A percentile compares a stretch with the other conserved stretches of the same genome.
phyloP scores from a whole-genome alignment of 75 land plant genomes.

The Gnetum montanum region DNA sequence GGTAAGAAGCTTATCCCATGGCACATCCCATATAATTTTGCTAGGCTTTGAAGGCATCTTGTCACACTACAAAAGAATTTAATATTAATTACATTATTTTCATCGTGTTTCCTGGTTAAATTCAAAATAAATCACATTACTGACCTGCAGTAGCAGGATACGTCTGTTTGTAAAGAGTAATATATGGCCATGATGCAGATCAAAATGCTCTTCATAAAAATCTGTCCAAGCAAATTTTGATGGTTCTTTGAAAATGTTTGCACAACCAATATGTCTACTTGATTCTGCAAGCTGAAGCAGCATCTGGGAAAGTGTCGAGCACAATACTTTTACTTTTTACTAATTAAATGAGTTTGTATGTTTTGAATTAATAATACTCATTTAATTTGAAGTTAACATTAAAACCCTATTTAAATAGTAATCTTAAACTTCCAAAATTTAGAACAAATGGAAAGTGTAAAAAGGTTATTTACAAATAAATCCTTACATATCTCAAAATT shows the following conservation, averaged over 20 bases:
- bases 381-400: too few relatives aligned
- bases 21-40: constrained; percentile 91
- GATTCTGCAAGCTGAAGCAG: constrained; percentile 83
- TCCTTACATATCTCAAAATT: too few relatives aligned
- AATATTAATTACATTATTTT: background rate
- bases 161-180: constrained; percentile 72
- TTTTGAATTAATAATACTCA: background rate
- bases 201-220: constrained; percentile 92
- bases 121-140: too few relatives aligned
- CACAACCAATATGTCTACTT: constrained; percentile 62
- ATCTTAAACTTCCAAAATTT: too few relatives aligned
- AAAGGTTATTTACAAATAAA: too few relatives aligned
- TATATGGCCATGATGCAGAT: constrained; percentile 48
- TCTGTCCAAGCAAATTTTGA: constrained; percentile 93
- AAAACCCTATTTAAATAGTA: too few relatives aligned
- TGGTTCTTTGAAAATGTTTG: constrained; percentile 83
- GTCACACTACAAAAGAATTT: constrained; percentile 34
- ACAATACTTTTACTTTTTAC: background rate
- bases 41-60: constrained; percentile 59
- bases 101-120: too few relatives aligned
- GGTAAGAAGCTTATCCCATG: constrained; percentile 78
- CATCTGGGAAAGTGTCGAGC: constrained; percentile 51
- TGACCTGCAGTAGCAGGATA: constrained; percentile 81
- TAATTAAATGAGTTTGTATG: too few relatives aligned
- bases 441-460: too few relatives aligned